phyloP scores from a whole-genome alignment of 2,329 filamentous ascomycete species.

The Curvularia sp. region DNA sequence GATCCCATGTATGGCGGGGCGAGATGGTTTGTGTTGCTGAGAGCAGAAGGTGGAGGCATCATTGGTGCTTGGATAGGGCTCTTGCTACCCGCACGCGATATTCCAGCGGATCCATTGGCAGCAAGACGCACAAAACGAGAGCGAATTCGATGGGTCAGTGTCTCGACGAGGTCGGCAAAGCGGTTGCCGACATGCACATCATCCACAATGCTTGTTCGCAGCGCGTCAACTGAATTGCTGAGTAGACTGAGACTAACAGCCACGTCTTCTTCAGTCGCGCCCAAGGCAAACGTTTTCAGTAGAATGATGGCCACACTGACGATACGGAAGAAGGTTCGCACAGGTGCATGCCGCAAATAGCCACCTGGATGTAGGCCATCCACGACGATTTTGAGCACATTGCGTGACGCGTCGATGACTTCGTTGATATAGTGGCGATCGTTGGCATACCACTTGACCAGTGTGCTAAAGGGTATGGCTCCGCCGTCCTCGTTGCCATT shows the following conservation, averaged over 20 bases:
- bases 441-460: conserved; percentile 61
- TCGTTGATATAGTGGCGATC: conserved; percentile 70
- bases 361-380: conserved; percentile 75
- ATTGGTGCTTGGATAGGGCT: conserved; percentile 40
- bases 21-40: conserved; percentile 24
- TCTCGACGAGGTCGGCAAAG: conserved; percentile 83
- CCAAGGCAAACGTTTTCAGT: conserved; percentile 82
- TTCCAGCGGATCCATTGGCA: conserved; percentile 53
- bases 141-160: conserved; percentile 74
- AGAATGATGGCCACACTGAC: conserved; percentile 86
- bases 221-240: conserved; percentile 74
- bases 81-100: conserved; percentile 47
- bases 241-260: conserved; percentile 77
- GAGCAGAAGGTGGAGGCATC: conserved; percentile 42
- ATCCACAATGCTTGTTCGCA: conserved; percentile 80
- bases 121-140: conserved; percentile 71
- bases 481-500: conserved; percentile 45
- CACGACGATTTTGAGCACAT: conserved; percentile 77
- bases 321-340: conserved; percentile 85
- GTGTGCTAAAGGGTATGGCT: conserved; percentile 55
- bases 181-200: conserved; percentile 85
- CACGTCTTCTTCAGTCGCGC: conserved; percentile 79
- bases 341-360: conserved; percentile 81
- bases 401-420: conserved; percentile 78
- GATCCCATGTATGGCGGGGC: conserved; percentile 25